Conservation (phyloP, 176 grass and related monocot genomes). For the Aechmea fasciata region DNA sequence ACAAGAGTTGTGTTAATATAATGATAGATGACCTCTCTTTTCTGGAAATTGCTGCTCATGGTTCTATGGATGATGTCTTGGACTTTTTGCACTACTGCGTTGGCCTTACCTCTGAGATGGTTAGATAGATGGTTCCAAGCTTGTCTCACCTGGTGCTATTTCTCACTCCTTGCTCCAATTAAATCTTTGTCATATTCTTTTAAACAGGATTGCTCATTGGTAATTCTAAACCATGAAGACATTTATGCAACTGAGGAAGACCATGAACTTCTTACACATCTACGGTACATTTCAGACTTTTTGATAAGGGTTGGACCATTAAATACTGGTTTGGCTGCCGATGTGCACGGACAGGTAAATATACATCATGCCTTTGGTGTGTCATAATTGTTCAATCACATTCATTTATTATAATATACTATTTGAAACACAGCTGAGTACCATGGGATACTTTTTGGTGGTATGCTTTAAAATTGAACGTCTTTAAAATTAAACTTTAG, state of each 20-base stretch:
- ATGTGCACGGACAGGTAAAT: conserved; percentile 85
- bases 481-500: background rate
- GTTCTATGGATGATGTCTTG: conserved; percentile 52
- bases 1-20: conserved; percentile 25
- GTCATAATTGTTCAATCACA: background rate
- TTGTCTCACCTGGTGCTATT: background rate
- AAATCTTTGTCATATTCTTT: conserved; percentile 9
- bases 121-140: conserved; percentile 22
- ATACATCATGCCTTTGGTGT: background rate
- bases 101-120: conserved; percentile 57
- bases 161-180: background rate
- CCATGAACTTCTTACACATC: conserved; percentile 41
- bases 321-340: conserved; percentile 72
- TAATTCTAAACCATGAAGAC: conserved; percentile 77
- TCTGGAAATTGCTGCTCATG: conserved; percentile 63
- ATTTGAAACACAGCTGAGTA: too few species aligned
- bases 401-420: too few species aligned
- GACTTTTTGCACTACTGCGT: conserved; percentile 75
- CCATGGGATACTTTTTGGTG: too few species aligned
- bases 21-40: conserved; percentile 78
- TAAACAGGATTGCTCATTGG: conserved; percentile 55
- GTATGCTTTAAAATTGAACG: too few species aligned
- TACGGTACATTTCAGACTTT: conserved; percentile 55
- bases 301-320: conserved; percentile 56
- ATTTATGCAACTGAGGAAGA: conserved; percentile 63